A percentile compares a stretch with the other conserved stretches of the same genome.
phyloP scores from a whole-genome alignment of 2,329 filamentous ascomycete genomes.

The Alternaria metachromatica region DNA sequence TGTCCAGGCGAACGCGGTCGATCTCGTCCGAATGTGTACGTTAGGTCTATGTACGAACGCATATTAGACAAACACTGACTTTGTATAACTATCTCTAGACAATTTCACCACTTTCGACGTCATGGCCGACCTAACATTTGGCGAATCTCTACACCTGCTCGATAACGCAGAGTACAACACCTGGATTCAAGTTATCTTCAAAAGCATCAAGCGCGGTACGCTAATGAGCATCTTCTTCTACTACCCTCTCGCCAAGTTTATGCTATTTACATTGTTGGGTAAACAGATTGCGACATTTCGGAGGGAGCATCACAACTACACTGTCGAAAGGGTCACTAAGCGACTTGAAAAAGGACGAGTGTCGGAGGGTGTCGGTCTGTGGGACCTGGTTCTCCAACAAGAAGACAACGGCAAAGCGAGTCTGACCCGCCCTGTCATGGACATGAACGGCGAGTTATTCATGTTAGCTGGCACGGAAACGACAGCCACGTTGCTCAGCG shows the following conservation, averaged over 20 bases:
- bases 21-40: background rate
- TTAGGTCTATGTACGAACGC: background rate
- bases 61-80: background rate
- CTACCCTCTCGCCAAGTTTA: background rate
- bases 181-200: background rate
- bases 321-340: conserved; percentile 27
- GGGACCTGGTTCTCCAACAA: conserved; percentile 41
- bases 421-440: background rate
- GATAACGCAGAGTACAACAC: conserved; percentile 26
- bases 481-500: conserved; percentile 38
- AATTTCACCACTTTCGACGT: conserved; percentile 40
- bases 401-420: conserved; percentile 23
- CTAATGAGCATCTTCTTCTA: background rate
- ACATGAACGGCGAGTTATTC: conserved; percentile 26
- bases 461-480: conserved; percentile 40
- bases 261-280: background rate
- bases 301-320: conserved; percentile 16
- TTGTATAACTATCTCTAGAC: conserved; percentile 27
- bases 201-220: background rate
- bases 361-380: background rate
- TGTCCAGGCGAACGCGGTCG: background rate
- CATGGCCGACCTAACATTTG: conserved; percentile 44
- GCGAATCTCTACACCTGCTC: conserved; percentile 37
- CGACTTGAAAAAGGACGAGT: conserved; percentile 29
- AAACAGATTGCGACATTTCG: background rate